Percentiles rank a stretch among this genome's conserved stretches.
Evolutionary conservation across 78 protist genomes (phyloP).

Genomic region (Cyanophora paradoxa): DNA sequence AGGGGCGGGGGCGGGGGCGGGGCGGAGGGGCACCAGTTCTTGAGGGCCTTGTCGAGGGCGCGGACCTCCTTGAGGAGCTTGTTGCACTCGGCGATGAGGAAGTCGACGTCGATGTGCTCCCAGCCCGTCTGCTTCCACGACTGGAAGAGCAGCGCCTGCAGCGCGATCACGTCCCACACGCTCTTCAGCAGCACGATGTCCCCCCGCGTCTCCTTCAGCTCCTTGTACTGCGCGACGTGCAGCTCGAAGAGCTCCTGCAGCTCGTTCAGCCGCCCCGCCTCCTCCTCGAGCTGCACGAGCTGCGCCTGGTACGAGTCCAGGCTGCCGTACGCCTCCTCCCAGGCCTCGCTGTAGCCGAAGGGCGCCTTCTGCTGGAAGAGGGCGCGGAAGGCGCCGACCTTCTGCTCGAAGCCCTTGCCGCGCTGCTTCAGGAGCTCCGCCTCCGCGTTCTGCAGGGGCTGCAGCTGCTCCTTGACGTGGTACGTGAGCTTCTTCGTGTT

Average conservation of each 20-base stretch:
- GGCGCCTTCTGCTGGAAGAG: not conserved
- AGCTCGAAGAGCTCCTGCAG: conserved; percentile 44
- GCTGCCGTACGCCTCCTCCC: conserved; percentile 19
- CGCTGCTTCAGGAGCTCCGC: conserved; percentile 13
- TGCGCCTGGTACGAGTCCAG: conserved; percentile 8
- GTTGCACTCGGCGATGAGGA: not conserved
- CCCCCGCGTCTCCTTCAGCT: conserved; percentile 13
- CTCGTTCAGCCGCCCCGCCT: not conserved
- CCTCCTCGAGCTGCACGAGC: not conserved
- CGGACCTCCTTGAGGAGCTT: conserved; percentile 1
- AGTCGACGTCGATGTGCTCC: conserved; percentile 11
- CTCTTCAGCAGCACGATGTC: conserved; percentile 32
- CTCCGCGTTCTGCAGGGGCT: not conserved
- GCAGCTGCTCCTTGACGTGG: not conserved
- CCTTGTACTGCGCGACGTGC: conserved; percentile 1
- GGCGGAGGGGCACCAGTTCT: not conserved
- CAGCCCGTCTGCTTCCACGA: conserved; percentile 38
- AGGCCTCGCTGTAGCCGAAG: not conserved
- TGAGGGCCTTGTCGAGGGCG: not conserved
- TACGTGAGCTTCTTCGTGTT: not conserved
- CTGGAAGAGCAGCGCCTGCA: conserved; percentile 15
- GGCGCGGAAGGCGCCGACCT: conserved; percentile 24
- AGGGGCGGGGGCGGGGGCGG: not conserved
- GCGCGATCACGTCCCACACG: conserved; percentile 58
- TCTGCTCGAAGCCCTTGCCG: not conserved